These are phyloP conservation scores for Pseudozyma thailandica DNA, from an alignment of 1,284 basidiomycete genomes.

Conservation along the genomic window DNA sequence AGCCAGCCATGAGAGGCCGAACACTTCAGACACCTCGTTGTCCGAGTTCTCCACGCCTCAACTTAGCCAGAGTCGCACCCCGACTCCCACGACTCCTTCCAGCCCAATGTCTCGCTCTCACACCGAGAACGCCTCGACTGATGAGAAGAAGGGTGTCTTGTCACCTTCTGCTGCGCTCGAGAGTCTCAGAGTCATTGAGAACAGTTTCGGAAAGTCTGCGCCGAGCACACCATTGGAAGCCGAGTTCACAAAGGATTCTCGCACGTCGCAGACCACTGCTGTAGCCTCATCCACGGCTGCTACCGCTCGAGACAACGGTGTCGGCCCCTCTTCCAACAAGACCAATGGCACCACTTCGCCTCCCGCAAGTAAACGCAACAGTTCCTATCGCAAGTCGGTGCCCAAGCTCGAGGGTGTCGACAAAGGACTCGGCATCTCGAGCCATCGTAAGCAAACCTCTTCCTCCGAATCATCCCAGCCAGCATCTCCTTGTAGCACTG, in stretches of 20 bases:
- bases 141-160: background rate
- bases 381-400: slow-evolving; percentile 37
- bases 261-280: slow-evolving; percentile 12
- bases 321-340: background rate
- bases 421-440: slow-evolving; percentile 6
- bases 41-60: slow-evolving; percentile 19
- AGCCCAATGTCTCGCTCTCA: slow-evolving; percentile 4
- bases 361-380: slow-evolving; percentile 12
- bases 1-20: slow-evolving; percentile 6
- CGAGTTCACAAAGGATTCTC: slow-evolving; percentile 12
- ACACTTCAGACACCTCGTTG: background rate
- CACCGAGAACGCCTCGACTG: background rate
- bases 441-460: background rate
- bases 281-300: slow-evolving; percentile 6
- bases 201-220: slow-evolving; percentile 7
- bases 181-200: slow-evolving; percentile 25
- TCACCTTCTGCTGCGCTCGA: slow-evolving; percentile 23
- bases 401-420: slow-evolving; percentile 18
- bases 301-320: background rate
- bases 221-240: slow-evolving; percentile 4
- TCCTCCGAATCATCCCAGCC: slow-evolving; percentile 2
- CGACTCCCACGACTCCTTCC: slow-evolving; percentile 16
- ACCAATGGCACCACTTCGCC: slow-evolving; percentile 1
- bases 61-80: slow-evolving; percentile 20
- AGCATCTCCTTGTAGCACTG: slow-evolving; percentile 6